Evolutionary conservation across 108 stramenopile species (phyloP).

Genomic region (Mediolabrus comicus): DNA sequence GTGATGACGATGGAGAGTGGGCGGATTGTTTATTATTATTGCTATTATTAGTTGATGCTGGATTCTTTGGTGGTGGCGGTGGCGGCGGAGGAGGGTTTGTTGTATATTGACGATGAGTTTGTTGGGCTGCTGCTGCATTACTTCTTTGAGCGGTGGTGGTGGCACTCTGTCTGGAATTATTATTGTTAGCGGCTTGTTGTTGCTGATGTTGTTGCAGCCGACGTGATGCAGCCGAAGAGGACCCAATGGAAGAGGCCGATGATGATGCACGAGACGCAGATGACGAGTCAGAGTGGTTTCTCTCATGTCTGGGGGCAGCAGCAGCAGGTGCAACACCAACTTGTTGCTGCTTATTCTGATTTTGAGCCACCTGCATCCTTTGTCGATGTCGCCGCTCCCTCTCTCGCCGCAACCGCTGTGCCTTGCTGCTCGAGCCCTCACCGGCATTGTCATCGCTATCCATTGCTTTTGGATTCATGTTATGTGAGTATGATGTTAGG

Average conservation of each 20-base stretch:
- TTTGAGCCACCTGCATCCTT: conserved; percentile 25
- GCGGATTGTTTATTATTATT: background rate
- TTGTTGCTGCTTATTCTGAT: conserved; percentile 28
- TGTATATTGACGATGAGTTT: background rate
- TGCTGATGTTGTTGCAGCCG: conserved; percentile 13
- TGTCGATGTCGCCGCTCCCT: conserved; percentile 39
- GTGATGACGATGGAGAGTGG: conserved; percentile 1
- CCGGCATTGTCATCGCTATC: conserved; percentile 23
- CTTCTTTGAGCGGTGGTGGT: conserved; percentile 1
- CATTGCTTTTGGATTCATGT: background rate
- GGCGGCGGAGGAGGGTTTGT: conserved; percentile 7
- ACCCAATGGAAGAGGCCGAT: background rate
- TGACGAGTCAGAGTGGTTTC: background rate
- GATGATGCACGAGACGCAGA: background rate
- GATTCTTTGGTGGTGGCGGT: conserved; percentile 17
- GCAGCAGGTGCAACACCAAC: background rate
- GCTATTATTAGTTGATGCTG: background rate
- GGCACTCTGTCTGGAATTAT: no score
- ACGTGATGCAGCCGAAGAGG: background rate
- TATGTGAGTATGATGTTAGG: no score
- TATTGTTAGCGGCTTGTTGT: background rate
- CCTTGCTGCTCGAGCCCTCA: conserved; percentile 22
- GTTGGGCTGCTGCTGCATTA: conserved; percentile 4
- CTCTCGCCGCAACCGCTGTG: conserved; percentile 31
- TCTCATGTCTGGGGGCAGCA: background rate